Evolutionary conservation across 108 stramenopile genomes (phyloP), one percentile per base, ranked within the genome.

Genomic region (Mediolabrus comicus): DNA sequence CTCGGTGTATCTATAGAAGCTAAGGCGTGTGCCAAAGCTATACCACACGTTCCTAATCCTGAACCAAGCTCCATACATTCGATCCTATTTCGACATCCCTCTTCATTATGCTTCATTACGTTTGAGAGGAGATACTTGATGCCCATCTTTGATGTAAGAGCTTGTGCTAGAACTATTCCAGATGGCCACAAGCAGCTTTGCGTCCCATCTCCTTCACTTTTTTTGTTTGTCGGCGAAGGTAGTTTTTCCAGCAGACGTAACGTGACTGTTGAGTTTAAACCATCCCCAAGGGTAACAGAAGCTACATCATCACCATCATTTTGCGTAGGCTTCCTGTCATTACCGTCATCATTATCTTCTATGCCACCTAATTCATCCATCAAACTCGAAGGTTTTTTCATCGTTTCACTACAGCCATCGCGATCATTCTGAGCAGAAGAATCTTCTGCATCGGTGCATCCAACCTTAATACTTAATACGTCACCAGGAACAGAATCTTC

Each of bases 21-120:
- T 19, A 70, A 31, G 2, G 57, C 69, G 60, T 65, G 69, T 10
- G 82, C 77, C 56, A 92, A 72, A 16, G 88, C 84, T 36, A 92
- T 60, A 19, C 91, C 91, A 33, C 84, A 71, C 13, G 79, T 32
- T 2, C 88, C 91, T 34, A 79, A 34, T 19, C 91, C 91, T 10
- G 88, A 82, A 11, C 91, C 91, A n/a, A 92, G 71, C 66, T 92
- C 91, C 46, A 92, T 34, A 19, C 89, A 77, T 19, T 57, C 58
- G 49, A 31, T n/a, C 3, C 4, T 32, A 3, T 24, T 31, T 12
- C 28, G 19, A 41, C 60, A n/a, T 4, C 57, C 17, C 13, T 49
- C 39, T 30, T 46, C 39, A 58, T 5, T 29, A 34, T 32, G 30
- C 29, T 57, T 33, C 56, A 72, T 19, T 0, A 72, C 16, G 7